These are phyloP conservation scores for Coemansia sp. DNA, from an alignment of 371 early-diverging fungal species.

Conservation along the genomic window DNA sequence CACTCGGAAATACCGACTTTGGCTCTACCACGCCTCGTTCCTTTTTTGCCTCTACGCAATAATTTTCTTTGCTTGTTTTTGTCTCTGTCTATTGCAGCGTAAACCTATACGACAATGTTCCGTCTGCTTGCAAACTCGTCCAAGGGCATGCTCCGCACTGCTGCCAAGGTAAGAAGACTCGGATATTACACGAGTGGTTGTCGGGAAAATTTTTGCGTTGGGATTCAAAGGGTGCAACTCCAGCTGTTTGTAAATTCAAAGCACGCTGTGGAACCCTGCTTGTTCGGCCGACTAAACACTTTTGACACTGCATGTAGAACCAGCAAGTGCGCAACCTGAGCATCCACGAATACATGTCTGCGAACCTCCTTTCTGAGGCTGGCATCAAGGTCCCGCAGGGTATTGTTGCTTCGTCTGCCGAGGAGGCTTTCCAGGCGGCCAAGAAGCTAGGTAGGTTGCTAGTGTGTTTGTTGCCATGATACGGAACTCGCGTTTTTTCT, in stretches of 20 bases:
- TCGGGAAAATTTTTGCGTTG: neutral
- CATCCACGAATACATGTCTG: slow-evolving; percentile 96
- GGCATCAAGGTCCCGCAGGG: slow-evolving; percentile 86
- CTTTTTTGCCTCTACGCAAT: slow-evolving; percentile 5
- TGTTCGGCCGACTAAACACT: neutral
- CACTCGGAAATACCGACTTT: neutral
- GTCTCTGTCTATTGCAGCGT: neutral
- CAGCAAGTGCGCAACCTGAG: slow-evolving; percentile 89
- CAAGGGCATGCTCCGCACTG: slow-evolving; percentile 44
- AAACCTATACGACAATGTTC: slow-evolving; percentile 29
- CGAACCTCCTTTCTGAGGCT: slow-evolving; percentile 85
- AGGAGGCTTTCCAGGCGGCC: slow-evolving; percentile 87
- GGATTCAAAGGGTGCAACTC: neutral
- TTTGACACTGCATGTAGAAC: slow-evolving; percentile 14
- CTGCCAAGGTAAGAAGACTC: slow-evolving; percentile 35
- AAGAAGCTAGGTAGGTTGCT: slow-evolving; percentile 69
- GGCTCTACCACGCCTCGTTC: neutral
- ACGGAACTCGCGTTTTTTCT: neutral
- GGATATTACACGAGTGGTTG: neutral
- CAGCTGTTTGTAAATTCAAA: neutral
- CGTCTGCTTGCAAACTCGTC: slow-evolving; percentile 47
- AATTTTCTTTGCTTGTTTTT: neutral
- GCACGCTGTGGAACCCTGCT: neutral
- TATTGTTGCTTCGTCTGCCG: slow-evolving; percentile 81
- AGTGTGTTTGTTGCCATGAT: neutral